phyloP scores from a whole-genome alignment of 441 rosid genomes.

The Populus hybrid region DNA sequence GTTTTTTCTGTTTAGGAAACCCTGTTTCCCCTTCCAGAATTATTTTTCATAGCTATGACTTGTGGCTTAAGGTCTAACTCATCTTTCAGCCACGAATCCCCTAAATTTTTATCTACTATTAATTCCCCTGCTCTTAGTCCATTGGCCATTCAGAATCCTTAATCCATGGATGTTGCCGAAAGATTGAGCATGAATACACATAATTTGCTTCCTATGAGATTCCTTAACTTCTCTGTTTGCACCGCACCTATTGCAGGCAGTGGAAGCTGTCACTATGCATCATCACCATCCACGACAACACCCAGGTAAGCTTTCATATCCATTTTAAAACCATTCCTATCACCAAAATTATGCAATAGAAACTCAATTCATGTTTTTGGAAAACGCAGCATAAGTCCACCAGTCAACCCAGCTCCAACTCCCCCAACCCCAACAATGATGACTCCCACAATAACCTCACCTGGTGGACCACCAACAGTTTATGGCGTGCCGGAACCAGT shows the following conservation, averaged over 20 bases:
- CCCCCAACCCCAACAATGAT: constrained; percentile 38
- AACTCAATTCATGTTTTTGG: constrained; percentile 17
- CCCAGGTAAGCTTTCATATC: constrained; percentile 51
- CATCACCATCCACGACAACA: constrained; percentile 40
- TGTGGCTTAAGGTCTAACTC: background rate
- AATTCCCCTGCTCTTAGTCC: background rate
- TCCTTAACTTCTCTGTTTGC: constrained; percentile 3
- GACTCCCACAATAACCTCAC: constrained; percentile 44
- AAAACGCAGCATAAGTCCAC: constrained; percentile 51
- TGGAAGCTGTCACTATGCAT: constrained; percentile 71
- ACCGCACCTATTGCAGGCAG: constrained; percentile 48
- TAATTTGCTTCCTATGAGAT: background rate
- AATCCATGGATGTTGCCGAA: background rate
- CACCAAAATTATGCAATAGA: constrained; percentile 12
- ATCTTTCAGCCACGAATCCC: background rate
- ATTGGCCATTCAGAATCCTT: background rate
- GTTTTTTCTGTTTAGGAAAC: background rate
- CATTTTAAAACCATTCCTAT: constrained; percentile 6
- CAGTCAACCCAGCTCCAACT: constrained; percentile 35
- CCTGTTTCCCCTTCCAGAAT: background rate
- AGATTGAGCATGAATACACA: background rate
- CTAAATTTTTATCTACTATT: background rate
- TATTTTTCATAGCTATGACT: background rate
- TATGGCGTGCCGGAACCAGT: constrained; percentile 79
- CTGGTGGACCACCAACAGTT: constrained; percentile 52